phyloP scores from a whole-genome alignment of 1,284 basidiomycete genomes.

The Apiotrichum veenhuisii region DNA sequence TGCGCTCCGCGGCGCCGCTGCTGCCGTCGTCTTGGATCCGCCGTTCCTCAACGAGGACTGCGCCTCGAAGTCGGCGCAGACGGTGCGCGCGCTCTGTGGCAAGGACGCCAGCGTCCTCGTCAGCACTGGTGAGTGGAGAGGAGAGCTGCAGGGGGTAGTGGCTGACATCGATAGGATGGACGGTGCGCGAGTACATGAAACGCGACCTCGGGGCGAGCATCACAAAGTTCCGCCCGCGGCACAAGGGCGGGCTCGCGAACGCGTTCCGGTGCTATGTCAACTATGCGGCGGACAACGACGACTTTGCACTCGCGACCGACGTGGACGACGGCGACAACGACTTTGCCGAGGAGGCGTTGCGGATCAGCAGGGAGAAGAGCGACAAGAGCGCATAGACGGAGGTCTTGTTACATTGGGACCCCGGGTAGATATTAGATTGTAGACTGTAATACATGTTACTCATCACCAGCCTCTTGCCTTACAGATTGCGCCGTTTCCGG shows the following conservation, averaged over 20 bases:
- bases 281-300: slow-evolving; percentile 1
- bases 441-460: background rate
- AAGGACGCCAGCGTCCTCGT: slow-evolving; percentile 7
- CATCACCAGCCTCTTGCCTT: no score
- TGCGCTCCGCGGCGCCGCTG: background rate
- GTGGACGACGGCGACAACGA: slow-evolving; percentile 13
- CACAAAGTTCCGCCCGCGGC: slow-evolving; percentile 9
- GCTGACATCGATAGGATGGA: slow-evolving; percentile 5
- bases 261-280: slow-evolving; percentile 15
- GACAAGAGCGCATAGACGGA: background rate
- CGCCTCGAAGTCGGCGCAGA: slow-evolving; percentile 5
- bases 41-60: slow-evolving; percentile 13
- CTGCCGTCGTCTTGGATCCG: slow-evolving; percentile 11
- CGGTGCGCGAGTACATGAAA: slow-evolving; percentile 3
- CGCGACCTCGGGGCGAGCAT: slow-evolving; percentile 4
- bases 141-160: background rate
- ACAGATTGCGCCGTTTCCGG: no score
- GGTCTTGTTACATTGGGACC: no score
- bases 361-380: no score
- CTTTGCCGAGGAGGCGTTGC: background rate
- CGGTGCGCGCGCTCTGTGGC: slow-evolving; percentile 1
- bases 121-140: slow-evolving; percentile 1
- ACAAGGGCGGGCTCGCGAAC: slow-evolving; percentile 13
- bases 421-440: background rate
- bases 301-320: background rate